Evolutionary conservation across 805 yeast genomes (phyloP).

Genomic region (Ogataea neopini): DNA sequence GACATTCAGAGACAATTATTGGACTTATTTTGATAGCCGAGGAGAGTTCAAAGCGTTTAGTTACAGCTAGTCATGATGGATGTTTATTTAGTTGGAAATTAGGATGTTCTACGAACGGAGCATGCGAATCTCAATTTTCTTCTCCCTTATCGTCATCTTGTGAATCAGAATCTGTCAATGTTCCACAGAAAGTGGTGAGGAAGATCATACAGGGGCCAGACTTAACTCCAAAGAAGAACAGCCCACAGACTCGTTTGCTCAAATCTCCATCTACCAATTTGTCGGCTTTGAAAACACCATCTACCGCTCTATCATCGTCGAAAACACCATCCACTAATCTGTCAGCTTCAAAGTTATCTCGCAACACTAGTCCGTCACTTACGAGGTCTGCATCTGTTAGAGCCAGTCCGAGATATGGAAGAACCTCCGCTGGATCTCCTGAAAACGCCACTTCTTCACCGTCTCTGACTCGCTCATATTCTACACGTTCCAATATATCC

Average conservation of each 20-base stretch:
- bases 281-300: constrained; percentile 8
- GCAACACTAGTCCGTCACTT: constrained; percentile 5
- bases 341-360: constrained; percentile 7
- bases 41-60: constrained; percentile 22
- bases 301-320: too few species aligned
- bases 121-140: constrained; percentile 10
- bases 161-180: neutral
- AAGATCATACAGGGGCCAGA: constrained; percentile 23
- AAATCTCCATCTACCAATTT: constrained; percentile 13
- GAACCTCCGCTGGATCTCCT: constrained; percentile 13
- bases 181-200: constrained; percentile 27
- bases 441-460: constrained; percentile 14
- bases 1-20: constrained; percentile 53
- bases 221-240: constrained; percentile 16
- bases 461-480: constrained; percentile 12
- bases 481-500: constrained; percentile 11
- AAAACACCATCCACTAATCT: constrained; percentile 12
- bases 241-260: constrained; percentile 1
- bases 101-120: constrained; percentile 2
- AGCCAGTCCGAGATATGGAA: constrained; percentile 7
- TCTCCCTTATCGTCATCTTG: constrained; percentile 15
- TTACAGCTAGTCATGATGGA: constrained; percentile 54
- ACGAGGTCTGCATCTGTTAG: constrained; percentile 9
- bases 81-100: constrained; percentile 52
- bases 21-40: constrained; percentile 38